Evolutionary conservation across 192 early-diverging fungal species (phyloP), one percentile per base, ranked within the genome.

Genomic region (Thamnidium elegans): DNA sequence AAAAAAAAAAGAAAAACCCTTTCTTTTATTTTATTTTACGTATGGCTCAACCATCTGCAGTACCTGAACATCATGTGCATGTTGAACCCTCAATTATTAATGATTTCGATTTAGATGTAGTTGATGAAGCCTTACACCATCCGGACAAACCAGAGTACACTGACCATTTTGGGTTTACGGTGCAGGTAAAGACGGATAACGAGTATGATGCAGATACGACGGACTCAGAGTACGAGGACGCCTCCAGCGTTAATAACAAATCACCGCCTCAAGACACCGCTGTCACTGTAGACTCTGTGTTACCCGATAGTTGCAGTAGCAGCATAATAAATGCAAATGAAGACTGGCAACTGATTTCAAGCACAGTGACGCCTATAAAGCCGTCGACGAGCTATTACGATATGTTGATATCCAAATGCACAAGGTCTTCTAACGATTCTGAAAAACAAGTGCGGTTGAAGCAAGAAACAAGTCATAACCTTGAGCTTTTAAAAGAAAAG

Each of bases 341-440:
- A 39, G 55, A 56, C 32, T 56, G 55, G 55, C 55, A 56, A 56
- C 32, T 56, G 31, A 30, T 56, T 34, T 56, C 55, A 19, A 56
- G n/a, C 36, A 19, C n/a, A n/a, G n/a, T n/a, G n/a, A n/a, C 30
- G 14, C 34, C 55, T 19, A 10, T 17, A 10, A 3, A 17, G 3
- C 11, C 55, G 4, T 17, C 55, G n/a, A 56, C 31, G 7, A 56
- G 34, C 34, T 56, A 56, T 32, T 56, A 56, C 17, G 55, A 56
- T 34, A 36, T 56, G 31, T 32, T 56, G 13, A 9, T 56, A 39
- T 56, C 55, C 19, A 56, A 56, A 34, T 56, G 31, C 17, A 56
- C 31, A 17, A 17, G 55, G 15, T 39, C 55, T n/a, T 15, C 55
- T 3, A 11, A 30, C 17, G 55, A 56, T 10, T 39, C 55, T 36